Conservation (phyloP, 2,329 filamentous ascomycete genomes). For the Cladosporium sphaerospermum region DNA sequence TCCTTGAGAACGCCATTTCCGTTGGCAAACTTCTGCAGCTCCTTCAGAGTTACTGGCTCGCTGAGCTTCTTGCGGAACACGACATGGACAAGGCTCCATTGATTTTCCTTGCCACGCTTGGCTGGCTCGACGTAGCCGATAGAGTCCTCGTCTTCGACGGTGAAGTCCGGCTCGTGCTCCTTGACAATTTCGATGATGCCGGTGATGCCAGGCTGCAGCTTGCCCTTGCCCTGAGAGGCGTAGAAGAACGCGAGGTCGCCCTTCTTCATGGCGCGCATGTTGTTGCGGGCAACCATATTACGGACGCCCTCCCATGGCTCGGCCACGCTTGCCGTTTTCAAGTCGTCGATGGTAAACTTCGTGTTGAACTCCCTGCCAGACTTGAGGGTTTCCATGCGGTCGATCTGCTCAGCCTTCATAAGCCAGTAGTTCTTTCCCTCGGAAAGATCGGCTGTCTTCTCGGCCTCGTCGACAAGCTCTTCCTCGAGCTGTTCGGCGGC, state of each 20-base stretch:
- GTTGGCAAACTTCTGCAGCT: slow-evolving; percentile 60
- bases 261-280: slow-evolving; percentile 83
- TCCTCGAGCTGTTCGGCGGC: slow-evolving; percentile 27
- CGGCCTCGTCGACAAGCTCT: slow-evolving; percentile 21
- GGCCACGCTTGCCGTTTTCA: slow-evolving; percentile 57
- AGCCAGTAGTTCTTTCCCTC: slow-evolving; percentile 38
- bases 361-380: slow-evolving; percentile 85
- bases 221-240: slow-evolving; percentile 77
- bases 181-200: slow-evolving; percentile 62
- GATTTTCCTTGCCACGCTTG: slow-evolving; percentile 42
- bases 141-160: slow-evolving; percentile 63
- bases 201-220: slow-evolving; percentile 66
- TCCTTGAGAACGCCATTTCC: slow-evolving; percentile 47
- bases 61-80: slow-evolving; percentile 78
- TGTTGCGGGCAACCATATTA: slow-evolving; percentile 64
- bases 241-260: slow-evolving; percentile 96
- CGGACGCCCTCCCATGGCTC: slow-evolving; percentile 78
- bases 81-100: slow-evolving; percentile 87
- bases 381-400: slow-evolving; percentile 57
- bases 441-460: slow-evolving; percentile 1
- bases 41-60: slow-evolving; percentile 61
- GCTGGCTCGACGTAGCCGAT: slow-evolving; percentile 83
- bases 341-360: slow-evolving; percentile 88
- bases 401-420: slow-evolving; percentile 64
- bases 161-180: slow-evolving; percentile 72